A percentile compares a stretch with the other conserved stretches of the same genome.
Conservation (phyloP, 176 grass and related monocot species). For the Raddia guianensis region DNA sequence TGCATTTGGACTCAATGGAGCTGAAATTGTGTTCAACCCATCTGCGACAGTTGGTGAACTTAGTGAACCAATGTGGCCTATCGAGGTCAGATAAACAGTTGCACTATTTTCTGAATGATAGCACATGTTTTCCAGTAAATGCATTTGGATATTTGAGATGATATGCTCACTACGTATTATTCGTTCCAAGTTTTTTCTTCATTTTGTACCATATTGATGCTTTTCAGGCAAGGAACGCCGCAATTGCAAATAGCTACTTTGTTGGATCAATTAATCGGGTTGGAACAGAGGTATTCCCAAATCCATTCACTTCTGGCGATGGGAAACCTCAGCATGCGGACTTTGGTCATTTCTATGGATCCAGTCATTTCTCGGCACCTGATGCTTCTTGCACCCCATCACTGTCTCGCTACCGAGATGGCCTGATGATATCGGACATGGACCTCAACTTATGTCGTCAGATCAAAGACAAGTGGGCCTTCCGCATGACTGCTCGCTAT, state of each 20-base stretch:
- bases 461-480: slow-evolving; percentile 96
- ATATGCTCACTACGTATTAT: not conserved
- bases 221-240: slow-evolving; percentile 83
- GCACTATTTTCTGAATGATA: not conserved
- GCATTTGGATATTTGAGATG: not conserved
- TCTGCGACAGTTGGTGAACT: slow-evolving; percentile 97
- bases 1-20: slow-evolving; percentile 93
- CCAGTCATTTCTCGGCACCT: slow-evolving; percentile 88
- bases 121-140: slow-evolving; percentile 8
- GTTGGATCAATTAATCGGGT: slow-evolving; percentile 89
- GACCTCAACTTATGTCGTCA: slow-evolving; percentile 94
- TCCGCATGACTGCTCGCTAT: slow-evolving; percentile 95
- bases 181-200: not conserved
- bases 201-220: not conserved
- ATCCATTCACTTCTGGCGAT: slow-evolving; percentile 95
- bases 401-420: slow-evolving; percentile 80
- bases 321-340: slow-evolving; percentile 81
- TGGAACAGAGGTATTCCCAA: slow-evolving; percentile 87
- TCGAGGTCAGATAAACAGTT: slow-evolving; percentile 71
- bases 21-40: slow-evolving; percentile 98
- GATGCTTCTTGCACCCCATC: slow-evolving; percentile 93
- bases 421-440: slow-evolving; percentile 88
- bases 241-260: slow-evolving; percentile 94
- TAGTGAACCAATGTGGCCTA: slow-evolving; percentile 97
- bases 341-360: slow-evolving; percentile 95